A percentile compares a stretch with the other conserved stretches of the same genome.
Evolutionary conservation across 352 stramenopile genomes (phyloP).

Genomic region (Globisporangium recalcitrans): DNA sequence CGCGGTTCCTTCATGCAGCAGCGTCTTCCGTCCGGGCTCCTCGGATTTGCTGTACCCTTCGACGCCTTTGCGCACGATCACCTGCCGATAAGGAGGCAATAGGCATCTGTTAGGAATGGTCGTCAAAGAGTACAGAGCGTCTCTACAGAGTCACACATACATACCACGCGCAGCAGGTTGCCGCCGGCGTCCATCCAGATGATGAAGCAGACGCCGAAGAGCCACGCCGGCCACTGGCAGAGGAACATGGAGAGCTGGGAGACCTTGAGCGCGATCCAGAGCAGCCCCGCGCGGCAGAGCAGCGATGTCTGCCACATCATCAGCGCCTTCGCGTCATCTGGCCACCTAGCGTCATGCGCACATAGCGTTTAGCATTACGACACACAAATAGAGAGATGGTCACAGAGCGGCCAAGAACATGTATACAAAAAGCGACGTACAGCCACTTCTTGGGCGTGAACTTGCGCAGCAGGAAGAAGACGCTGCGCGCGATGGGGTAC

Average conservation of each 20-base stretch:
- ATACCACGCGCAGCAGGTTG: conserved; percentile 55
- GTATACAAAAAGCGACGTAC: no score
- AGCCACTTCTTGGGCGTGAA: conserved; percentile 50
- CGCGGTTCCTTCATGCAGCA: conserved; percentile 63
- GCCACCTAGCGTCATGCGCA: conserved; percentile 34
- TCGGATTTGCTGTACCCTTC: conserved; percentile 62
- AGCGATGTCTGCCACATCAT: conserved; percentile 79
- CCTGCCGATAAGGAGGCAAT: no score
- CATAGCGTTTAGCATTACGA: neutral
- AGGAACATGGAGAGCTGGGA: conserved; percentile 58
- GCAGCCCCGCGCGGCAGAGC: conserved; percentile 51
- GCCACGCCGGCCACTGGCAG: conserved; percentile 58
- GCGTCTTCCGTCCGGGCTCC: conserved; percentile 46
- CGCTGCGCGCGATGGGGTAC: conserved; percentile 56
- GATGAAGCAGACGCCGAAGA: conserved; percentile 67
- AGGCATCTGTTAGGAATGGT: no score
- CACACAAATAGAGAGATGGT: neutral
- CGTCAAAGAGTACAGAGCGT: no score
- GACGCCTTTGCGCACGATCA: conserved; percentile 58
- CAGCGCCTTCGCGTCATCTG: conserved; percentile 47
- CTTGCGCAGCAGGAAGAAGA: conserved; percentile 60
- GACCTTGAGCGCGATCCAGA: conserved; percentile 62
- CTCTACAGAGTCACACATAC: neutral
- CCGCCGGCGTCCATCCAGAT: conserved; percentile 67
- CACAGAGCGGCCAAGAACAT: neutral